Conservation (phyloP, 2,329 filamentous ascomycete genomes). For the Trichophyton simii region DNA sequence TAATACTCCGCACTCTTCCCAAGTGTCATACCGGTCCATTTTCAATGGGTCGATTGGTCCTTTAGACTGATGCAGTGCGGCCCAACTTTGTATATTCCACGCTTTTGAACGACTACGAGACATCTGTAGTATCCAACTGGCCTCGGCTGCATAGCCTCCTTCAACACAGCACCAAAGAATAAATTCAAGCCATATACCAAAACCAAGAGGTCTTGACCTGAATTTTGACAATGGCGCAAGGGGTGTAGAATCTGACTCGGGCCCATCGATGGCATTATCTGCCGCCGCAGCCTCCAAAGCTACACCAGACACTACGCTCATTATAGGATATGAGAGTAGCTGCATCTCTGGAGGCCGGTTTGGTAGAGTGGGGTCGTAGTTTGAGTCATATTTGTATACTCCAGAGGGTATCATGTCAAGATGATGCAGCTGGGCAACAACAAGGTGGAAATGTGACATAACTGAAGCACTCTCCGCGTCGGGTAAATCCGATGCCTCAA, state of each 20-base stretch:
- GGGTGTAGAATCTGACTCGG: constrained; percentile 15
- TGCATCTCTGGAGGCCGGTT: constrained; percentile 34
- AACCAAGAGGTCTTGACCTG: constrained; percentile 28
- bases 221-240: constrained; percentile 27
- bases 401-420: constrained; percentile 31
- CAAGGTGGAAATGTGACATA: constrained; percentile 35
- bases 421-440: constrained; percentile 36
- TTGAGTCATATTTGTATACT: constrained; percentile 30
- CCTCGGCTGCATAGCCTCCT: constrained; percentile 32
- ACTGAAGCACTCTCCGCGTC: constrained; percentile 24
- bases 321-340: constrained; percentile 33
- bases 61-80: constrained; percentile 18
- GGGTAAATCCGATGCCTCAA: constrained; percentile 29
- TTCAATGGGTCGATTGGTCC: constrained; percentile 23
- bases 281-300: constrained; percentile 33
- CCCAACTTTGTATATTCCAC: constrained; percentile 35
- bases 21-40: constrained; percentile 25
- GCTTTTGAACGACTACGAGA: constrained; percentile 20
- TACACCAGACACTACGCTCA: constrained; percentile 36
- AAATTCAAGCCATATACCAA: constrained; percentile 39
- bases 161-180: constrained; percentile 41
- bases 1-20: constrained; percentile 22
- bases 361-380: constrained; percentile 17
- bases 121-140: constrained; percentile 27
- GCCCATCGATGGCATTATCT: constrained; percentile 26